Percentiles rank a stretch among this genome's conserved stretches.
These are phyloP conservation scores for Neonectria neomacrospora DNA, from an alignment of 2,329 filamentous ascomycete species.

Conservation along the genomic window DNA sequence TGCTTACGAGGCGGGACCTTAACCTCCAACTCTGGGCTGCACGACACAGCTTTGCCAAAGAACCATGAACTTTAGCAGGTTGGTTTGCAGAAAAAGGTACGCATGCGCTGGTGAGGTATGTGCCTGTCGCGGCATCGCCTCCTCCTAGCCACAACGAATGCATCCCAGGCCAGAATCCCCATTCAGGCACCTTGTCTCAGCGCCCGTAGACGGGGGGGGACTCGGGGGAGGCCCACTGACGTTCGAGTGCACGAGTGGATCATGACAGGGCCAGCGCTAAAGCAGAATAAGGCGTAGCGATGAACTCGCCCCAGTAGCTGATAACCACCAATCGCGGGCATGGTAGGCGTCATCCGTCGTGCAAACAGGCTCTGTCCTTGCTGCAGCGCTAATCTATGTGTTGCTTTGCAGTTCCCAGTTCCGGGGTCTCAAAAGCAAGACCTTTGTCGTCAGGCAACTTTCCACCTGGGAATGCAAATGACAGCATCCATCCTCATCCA, in stretches of 20 bases:
- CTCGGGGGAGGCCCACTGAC: background rate
- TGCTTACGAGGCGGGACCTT: background rate
- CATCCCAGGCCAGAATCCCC: conserved; percentile 14
- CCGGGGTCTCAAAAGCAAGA: background rate
- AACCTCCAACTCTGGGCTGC: background rate
- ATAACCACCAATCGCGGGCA: conserved; percentile 38
- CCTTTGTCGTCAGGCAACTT: background rate
- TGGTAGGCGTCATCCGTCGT: conserved; percentile 35
- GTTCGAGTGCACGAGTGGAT: background rate
- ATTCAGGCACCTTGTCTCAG: conserved; percentile 30
- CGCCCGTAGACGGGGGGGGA: conserved; percentile 10
- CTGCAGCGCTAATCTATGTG: conserved; percentile 1
- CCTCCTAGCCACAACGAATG: conserved; percentile 1
- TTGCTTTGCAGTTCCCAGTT: background rate
- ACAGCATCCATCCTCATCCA: conserved; percentile 16
- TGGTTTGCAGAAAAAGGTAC: background rate
- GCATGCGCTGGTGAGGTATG: background rate
- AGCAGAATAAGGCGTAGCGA: conserved; percentile 13
- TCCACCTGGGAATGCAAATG: conserved; percentile 13
- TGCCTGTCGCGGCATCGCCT: background rate
- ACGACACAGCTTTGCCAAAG: background rate
- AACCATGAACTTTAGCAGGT: background rate
- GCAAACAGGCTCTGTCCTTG: conserved; percentile 33
- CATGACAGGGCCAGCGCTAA: conserved; percentile 26
- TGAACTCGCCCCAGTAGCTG: conserved; percentile 22